Evolutionary conservation across 352 stramenopile species (phyloP).

Genomic region (Phytophthora palmivora): DNA sequence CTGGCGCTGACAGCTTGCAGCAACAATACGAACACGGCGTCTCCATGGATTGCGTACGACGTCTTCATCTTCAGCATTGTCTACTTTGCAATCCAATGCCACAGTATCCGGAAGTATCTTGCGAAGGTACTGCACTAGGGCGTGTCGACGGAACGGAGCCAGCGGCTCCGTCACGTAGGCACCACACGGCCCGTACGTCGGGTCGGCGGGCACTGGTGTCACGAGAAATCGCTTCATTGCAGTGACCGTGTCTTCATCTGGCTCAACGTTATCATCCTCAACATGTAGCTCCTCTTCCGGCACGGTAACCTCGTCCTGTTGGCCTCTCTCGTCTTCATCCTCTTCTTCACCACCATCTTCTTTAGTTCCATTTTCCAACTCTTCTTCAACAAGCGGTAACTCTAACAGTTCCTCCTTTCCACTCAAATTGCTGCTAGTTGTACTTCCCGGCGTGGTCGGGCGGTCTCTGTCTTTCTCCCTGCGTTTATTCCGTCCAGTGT

Average conservation of each 20-base stretch:
- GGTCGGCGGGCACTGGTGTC: conserved; percentile 33
- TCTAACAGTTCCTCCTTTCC: conserved; percentile 30
- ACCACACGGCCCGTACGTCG: conserved; percentile 29
- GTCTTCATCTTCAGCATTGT: conserved; percentile 59
- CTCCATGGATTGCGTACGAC: conserved; percentile 62
- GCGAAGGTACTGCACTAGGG: conserved; percentile 58
- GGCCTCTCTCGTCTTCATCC: conserved; percentile 25
- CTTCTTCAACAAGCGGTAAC: conserved; percentile 19
- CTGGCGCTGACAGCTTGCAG: conserved; percentile 30
- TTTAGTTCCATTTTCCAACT: conserved; percentile 9
- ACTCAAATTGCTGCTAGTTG: conserved; percentile 12
- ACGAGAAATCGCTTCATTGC: conserved; percentile 53
- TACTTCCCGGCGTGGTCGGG: conserved; percentile 21
- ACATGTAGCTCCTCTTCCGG: conserved; percentile 18
- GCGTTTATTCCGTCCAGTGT: conserved; percentile 30
- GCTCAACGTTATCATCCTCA: conserved; percentile 23
- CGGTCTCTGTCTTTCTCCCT: conserved; percentile 14
- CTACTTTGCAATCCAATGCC: conserved; percentile 68
- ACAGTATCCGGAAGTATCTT: conserved; percentile 49
- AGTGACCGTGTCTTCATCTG: conserved; percentile 28
- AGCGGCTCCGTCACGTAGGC: conserved; percentile 66
- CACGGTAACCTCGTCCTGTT: conserved; percentile 14
- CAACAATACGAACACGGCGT: conserved; percentile 64
- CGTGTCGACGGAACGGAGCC: conserved; percentile 68
- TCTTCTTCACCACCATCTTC: conserved; percentile 33